Evolutionary conservation across 108 stramenopile species (phyloP).

Genomic region (Mediolabrus comicus): DNA sequence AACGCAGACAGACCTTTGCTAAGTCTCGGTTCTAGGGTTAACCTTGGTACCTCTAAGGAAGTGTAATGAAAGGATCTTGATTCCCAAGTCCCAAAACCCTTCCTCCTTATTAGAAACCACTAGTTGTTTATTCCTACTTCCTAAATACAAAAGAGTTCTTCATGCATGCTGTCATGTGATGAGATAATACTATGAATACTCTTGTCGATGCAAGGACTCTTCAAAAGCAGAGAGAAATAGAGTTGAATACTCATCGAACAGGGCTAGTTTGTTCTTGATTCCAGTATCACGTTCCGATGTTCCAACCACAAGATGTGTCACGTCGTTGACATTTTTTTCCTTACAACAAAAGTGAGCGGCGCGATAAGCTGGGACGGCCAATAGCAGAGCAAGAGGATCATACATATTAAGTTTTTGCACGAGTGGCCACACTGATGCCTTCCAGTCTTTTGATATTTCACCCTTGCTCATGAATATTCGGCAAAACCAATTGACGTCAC

Average conservation of each 20-base stretch:
- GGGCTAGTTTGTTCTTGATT: slow-evolving; percentile 23
- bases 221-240: slow-evolving; percentile 33
- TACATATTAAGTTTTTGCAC: slow-evolving; percentile 47
- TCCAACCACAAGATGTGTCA: slow-evolving; percentile 36
- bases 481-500: slow-evolving; percentile 45
- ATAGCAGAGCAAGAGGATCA: slow-evolving; percentile 40
- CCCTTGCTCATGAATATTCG: slow-evolving; percentile 34
- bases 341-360: slow-evolving; percentile 23
- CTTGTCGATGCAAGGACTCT: slow-evolving; percentile 20
- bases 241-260: slow-evolving; percentile 36
- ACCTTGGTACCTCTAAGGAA: too few relatives aligned
- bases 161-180: background rate
- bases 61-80: too few relatives aligned
- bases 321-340: slow-evolving; percentile 36
- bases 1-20: too few relatives aligned
- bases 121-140: too few relatives aligned
- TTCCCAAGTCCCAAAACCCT: too few relatives aligned
- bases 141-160: too few relatives aligned
- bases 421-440: slow-evolving; percentile 31
- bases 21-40: too few relatives aligned
- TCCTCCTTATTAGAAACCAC: too few relatives aligned
- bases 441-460: slow-evolving; percentile 19
- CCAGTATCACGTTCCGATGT: slow-evolving; percentile 38
- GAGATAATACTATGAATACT: background rate
- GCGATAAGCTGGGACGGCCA: slow-evolving; percentile 44